Evolutionary conservation across 805 yeast species (phyloP).

Genomic region (Yarrowia sp.): DNA sequence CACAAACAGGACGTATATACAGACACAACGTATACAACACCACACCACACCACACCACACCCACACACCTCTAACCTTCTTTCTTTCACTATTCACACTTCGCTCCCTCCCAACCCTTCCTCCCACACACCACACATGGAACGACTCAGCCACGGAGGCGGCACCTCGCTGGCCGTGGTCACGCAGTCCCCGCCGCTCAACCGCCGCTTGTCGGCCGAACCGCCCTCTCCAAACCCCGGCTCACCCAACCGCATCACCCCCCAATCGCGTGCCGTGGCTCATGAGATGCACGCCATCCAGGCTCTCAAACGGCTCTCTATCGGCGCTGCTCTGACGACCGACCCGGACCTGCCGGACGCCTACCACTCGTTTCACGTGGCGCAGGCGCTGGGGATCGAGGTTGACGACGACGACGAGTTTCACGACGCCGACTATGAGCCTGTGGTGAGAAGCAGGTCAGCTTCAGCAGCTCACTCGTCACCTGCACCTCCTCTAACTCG

Average conservation of each 20-base stretch:
- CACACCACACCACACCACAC: too few species aligned
- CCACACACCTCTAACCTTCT: too few species aligned
- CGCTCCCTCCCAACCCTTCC: neutral
- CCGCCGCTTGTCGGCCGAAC: conserved; percentile 1
- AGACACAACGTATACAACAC: too few species aligned
- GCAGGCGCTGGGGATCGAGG: conserved; percentile 21
- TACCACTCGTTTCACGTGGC: conserved; percentile 19
- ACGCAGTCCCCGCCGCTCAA: conserved; percentile 17
- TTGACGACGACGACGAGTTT: neutral
- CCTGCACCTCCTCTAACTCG: neutral
- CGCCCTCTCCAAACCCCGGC: neutral
- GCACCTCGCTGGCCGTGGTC: conserved; percentile 18
- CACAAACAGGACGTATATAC: too few species aligned
- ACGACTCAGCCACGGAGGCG: conserved; percentile 25
- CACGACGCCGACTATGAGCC: neutral
- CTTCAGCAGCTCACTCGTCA: neutral
- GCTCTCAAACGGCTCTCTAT: conserved; percentile 44
- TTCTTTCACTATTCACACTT: too few species aligned
- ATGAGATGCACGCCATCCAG: conserved; percentile 44
- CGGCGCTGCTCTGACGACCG: conserved; percentile 41
- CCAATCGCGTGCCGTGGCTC: conserved; percentile 40
- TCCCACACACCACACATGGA: conserved; percentile 7
- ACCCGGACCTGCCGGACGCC: conserved; percentile 43
- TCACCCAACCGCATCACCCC: conserved; percentile 28
- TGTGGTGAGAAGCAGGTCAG: neutral